Evolutionary conservation across 2,329 filamentous ascomycete species (phyloP), one percentile per base, ranked within the genome.

Genomic region (Onygena corvina): DNA sequence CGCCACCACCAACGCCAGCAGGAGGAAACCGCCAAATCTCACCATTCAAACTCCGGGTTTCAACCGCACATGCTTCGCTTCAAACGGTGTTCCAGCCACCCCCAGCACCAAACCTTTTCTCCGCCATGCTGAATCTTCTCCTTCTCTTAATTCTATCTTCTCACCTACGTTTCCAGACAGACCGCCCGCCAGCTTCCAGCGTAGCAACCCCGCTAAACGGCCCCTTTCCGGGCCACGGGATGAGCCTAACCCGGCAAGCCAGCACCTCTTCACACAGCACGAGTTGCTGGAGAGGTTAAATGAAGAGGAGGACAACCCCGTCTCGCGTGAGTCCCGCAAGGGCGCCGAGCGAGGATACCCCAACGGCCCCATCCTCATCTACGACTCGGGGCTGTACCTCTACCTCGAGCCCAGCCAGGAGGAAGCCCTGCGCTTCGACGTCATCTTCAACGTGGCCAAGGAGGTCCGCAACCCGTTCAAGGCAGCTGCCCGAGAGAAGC

Each of bases 371-470:
- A 77, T 81, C 35, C 74, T 74, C 53, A 80, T 82, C 18, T 80
- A 82, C 55, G 77, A 80, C 49, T 73, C 75, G 9, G 72, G 75
- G 1, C 71, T 82, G 2, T 80, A 76, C 56, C 68, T 82, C 3
- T 82, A 81, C 55, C 68, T 80, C 48, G 79, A 82, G 59, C 79
- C 79, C 0, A 80, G 73, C 2, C 72, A 71, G 4, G 72, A 77
- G 50, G 76, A 81, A 60, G 78, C 77, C 1, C 68, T 71, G 3
- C 64, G 72, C 33, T 82, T 80, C 53, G 79, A 82, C 56, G 76
- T 80, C 2, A 73, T 82, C 16, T 68, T 82, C 54, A 82, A 82
- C 53, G 79, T 82, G 21, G 79, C 79, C 4, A 80, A 79, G 59
- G 79, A 82, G 60, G 78, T 82, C 4, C 70, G 70, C 48, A 81